Base-by-base conservation (phyloP, 2,329 filamentous ascomycete genomes). In the Biscogniauxia marginata region DNA sequence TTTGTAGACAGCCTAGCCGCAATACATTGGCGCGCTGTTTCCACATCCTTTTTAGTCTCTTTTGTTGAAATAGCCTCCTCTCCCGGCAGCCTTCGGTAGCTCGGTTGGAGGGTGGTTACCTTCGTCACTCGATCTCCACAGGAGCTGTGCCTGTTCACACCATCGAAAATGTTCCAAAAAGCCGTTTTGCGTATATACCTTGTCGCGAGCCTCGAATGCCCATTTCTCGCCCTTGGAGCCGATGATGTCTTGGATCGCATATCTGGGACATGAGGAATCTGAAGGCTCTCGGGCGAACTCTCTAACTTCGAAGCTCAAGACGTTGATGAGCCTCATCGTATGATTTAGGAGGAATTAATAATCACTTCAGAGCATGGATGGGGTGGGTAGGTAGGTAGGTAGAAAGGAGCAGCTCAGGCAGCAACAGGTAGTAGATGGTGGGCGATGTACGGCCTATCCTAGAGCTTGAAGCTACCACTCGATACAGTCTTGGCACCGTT, bases 381-480 rank as follows among this genome's bases (percentile, higher is more conserved):
- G n/a, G 4, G 6, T 39, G n/a, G 30, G 13, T 16, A n/a, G 30
- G 30, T 16, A 39, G 30, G 6, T 8, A 39, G 11, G n/a, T n/a
- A 39, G 6, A 4, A 3, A 39, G 9, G 13, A 16, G 30, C 5
- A 39, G 30, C n/a, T 39, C 6, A 21, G 19, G 11, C 3, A 21
- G 22, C n/a, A 6, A 3, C 16, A 48, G n/a, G n/a, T 48, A 23
- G 6, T 11, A 13, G 16, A 13, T 20, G 13, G 22, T 25, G 3
- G 9, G 22, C 2, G 13, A 7, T 22, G 18, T 20, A 19, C 19
- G 18, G n/a, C 13, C 4, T 49, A 49, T 24, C 22, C 60, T 60
- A 89, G 65, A 89, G 69, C 78, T 89, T 89, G 68, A 82, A 87
- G 57, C 76, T 80, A 56, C 82, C 80, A 57, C 84, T 84, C 50